Evolutionary conservation across 148 eudicot genomes (phyloP).

Genomic region (Nepenthes gracilis): DNA sequence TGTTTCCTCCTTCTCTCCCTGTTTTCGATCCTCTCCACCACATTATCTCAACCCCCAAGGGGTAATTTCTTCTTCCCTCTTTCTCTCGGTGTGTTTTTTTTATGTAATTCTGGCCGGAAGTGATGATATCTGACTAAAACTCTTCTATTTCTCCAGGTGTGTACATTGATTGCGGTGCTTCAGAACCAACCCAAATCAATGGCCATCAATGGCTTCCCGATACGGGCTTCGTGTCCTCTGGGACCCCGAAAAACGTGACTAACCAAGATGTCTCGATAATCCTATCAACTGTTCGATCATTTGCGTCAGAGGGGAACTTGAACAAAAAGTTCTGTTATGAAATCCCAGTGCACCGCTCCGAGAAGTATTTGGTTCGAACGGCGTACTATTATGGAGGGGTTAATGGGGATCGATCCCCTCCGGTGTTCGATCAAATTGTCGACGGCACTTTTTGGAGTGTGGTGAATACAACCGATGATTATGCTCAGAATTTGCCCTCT

Average conservation of each 20-base stretch:
- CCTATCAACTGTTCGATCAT: constrained; percentile 62
- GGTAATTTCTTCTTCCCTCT: constrained; percentile 18
- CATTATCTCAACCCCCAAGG: constrained; percentile 37
- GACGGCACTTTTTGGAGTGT: constrained; percentile 74
- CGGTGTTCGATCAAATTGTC: constrained; percentile 85
- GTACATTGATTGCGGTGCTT: constrained; percentile 65
- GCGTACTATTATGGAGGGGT: constrained; percentile 82
- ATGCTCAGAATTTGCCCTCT: constrained; percentile 27
- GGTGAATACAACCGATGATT: constrained; percentile 83
- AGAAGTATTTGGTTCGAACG: constrained; percentile 58
- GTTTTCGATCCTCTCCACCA: constrained; percentile 12
- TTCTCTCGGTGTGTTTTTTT: neutral
- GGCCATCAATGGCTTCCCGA: constrained; percentile 65
- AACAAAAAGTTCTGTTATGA: constrained; percentile 68
- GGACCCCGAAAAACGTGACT: constrained; percentile 29
- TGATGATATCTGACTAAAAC: neutral
- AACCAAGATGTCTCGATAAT: constrained; percentile 18
- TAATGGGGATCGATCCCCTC: constrained; percentile 47
- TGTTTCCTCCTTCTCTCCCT: constrained; percentile 8
- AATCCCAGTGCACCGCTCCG: constrained; percentile 38
- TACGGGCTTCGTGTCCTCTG: constrained; percentile 27
- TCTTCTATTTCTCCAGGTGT: constrained; percentile 16
- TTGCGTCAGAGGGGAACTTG: constrained; percentile 29
- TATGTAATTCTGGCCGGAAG: neutral
- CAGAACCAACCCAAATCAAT: constrained; percentile 9